A percentile compares a stretch with the other conserved stretches of the same genome.
Conservation (phyloP, 1,284 basidiomycete genomes). For the Sparassis latifolia region DNA sequence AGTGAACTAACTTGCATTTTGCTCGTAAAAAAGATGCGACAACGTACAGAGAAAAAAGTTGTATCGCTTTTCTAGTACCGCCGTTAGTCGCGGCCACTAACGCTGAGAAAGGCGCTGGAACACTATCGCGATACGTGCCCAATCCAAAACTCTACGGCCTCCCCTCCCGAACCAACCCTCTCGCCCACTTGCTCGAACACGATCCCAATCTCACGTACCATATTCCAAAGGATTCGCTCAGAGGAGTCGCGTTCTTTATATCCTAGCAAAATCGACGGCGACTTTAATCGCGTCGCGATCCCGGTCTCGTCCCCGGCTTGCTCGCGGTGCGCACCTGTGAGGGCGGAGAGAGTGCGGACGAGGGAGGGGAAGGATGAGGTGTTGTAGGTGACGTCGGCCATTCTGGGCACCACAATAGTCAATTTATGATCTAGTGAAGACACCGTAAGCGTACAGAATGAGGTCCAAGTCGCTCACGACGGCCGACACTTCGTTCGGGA, state of each 20-base stretch:
- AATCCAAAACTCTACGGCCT: conserved; percentile 72
- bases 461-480: conserved; percentile 40
- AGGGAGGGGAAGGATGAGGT: conserved; percentile 74
- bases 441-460: conserved; percentile 41
- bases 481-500: conserved; percentile 40
- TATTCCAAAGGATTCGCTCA: conserved; percentile 67
- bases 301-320: neutral
- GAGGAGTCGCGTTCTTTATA: conserved; percentile 78
- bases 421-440: neutral
- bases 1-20: too few relatives aligned
- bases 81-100: too few relatives aligned
- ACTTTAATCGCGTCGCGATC: conserved; percentile 8
- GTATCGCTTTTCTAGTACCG: too few relatives aligned
- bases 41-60: too few relatives aligned
- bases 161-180: conserved; percentile 47
- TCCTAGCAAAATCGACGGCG: conserved; percentile 59
- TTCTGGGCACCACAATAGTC: conserved; percentile 36
- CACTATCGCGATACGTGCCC: conserved; percentile 7
- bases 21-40: too few relatives aligned
- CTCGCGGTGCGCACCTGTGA: conserved; percentile 28
- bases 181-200: conserved; percentile 49
- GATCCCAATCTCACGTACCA: conserved; percentile 42
- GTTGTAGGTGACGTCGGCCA: conserved; percentile 90
- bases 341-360: conserved; percentile 43
- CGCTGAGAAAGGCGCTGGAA: too few relatives aligned